Percentiles rank a stretch among this genome's conserved stretches.
These are phyloP conservation scores for Hypoxylon lenormandii DNA, from an alignment of 495 filamentous ascomycete species.

Conservation along the genomic window DNA sequence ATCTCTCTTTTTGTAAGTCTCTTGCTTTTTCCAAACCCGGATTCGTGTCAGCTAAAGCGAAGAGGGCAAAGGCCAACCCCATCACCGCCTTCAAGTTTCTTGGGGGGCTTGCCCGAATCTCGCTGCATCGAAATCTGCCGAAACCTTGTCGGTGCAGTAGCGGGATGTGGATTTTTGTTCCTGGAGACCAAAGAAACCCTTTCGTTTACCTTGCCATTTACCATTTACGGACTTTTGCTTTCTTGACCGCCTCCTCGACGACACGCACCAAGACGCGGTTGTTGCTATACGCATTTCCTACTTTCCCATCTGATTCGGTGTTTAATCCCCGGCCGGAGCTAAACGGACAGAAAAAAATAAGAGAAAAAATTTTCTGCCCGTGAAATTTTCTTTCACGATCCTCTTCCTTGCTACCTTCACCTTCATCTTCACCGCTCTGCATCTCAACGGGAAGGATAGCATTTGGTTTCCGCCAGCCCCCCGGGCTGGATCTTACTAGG, in stretches of 20 bases:
- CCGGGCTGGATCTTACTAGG: slow-evolving; percentile 6
- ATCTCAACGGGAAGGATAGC: slow-evolving; percentile 36
- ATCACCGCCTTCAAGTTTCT: slow-evolving; percentile 1
- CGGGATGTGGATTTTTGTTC: slow-evolving; percentile 27
- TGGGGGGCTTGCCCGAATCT: slow-evolving; percentile 22
- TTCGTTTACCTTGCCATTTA: slow-evolving; percentile 10
- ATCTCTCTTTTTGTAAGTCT: slow-evolving; percentile 6
- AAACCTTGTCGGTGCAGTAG: slow-evolving; percentile 42
- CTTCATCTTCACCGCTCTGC: slow-evolving; percentile 47
- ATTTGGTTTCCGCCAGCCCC: slow-evolving; percentile 36
- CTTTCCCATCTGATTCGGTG: slow-evolving; percentile 30
- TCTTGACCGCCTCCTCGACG: slow-evolving; percentile 51
- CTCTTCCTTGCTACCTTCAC: slow-evolving; percentile 14
- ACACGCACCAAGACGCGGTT: slow-evolving; percentile 44
- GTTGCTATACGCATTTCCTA: slow-evolving; percentile 5
- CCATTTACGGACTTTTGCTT: slow-evolving; percentile 37
- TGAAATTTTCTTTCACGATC: slow-evolving; percentile 37
- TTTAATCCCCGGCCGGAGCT: slow-evolving; percentile 38
- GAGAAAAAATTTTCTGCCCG: slow-evolving; percentile 38
- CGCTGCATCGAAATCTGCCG: slow-evolving; percentile 21
- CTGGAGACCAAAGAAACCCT: slow-evolving; percentile 7
- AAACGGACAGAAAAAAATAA: slow-evolving; percentile 13
- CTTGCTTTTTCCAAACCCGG: slow-evolving; percentile 26
- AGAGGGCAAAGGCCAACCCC: no score
- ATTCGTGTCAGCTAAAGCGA: slow-evolving; percentile 1